Conservation (phyloP, 257 asterid genomes). For the Apocynum venetum region DNA sequence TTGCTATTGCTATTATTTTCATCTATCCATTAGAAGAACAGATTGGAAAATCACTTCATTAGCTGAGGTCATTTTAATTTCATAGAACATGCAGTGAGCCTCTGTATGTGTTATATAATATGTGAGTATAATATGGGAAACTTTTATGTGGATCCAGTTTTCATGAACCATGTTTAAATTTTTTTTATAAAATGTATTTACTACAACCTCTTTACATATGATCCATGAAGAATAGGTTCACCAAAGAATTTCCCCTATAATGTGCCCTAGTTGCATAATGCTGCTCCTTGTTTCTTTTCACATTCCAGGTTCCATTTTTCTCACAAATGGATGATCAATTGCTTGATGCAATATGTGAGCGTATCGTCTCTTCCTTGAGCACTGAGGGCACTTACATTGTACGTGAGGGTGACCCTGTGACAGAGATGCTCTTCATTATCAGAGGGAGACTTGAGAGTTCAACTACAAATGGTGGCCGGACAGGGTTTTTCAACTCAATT, state of each 20-base stretch:
- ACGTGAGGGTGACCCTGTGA: conserved; percentile 95
- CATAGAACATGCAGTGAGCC: neutral
- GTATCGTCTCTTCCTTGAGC: conserved; percentile 71
- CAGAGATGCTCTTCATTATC: conserved; percentile 90
- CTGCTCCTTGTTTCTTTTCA: conserved; percentile 1
- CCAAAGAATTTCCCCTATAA: no score
- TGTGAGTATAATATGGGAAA: no score
- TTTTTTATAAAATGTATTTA: no score
- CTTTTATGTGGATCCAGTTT: no score
- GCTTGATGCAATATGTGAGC: conserved; percentile 92
- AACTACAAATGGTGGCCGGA: conserved; percentile 87
- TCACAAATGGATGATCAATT: conserved; percentile 94
- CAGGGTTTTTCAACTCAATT: conserved; percentile 82
- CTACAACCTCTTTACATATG: no score
- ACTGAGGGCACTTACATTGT: conserved; percentile 78
- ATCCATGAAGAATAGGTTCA: no score
- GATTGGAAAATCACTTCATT: neutral
- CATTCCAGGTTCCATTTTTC: conserved; percentile 74
- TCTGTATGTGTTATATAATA: neutral
- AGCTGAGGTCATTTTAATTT: neutral
- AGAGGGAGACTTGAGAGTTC: conserved; percentile 87
- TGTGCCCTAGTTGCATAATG: neutral
- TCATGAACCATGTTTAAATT: no score
- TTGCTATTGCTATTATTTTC: neutral
- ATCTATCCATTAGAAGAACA: neutral